Base-by-base conservation (phyloP, 768 basidiomycete species). In the Leccinum rimulosum region DNA sequence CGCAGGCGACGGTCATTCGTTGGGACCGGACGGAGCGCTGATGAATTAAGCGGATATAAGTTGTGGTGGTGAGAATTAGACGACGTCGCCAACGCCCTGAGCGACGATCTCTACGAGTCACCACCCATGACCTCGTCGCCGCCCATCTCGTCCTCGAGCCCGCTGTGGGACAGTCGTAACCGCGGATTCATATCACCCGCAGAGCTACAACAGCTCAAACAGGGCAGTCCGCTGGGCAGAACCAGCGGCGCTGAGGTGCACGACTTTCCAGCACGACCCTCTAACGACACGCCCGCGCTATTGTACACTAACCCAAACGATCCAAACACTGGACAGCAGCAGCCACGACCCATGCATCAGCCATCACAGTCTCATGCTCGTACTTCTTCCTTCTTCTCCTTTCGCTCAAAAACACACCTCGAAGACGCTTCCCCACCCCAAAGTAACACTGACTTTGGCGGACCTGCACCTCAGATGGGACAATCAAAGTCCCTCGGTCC, bases 371-470 rank as follows among this genome's bases (percentile, higher is more conserved):
- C 73, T 14, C 86, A 87, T 67, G 65, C 79, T 36, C 83, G 85
- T 43, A 78, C 84, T n/a, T 73, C 82, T 7, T 88, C 86, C 28
- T 84, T 86, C 76, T 88, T 88, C 70, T 82, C 84, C 17, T 85
- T 87, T 70, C 78, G 78, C 61, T 76, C 67, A 62, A 82, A 76
- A 59, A 72, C 74, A 59, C 33, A 33, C 33, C 72, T 73, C 8
- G 65, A 58, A 19, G 66, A 68, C 7, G 1, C 50, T 67, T 71
- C 48, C 59, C 52, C 64, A 51, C 49, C 55, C 3, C 55, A 15
- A 30, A 66, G 56, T 62, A 62, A 55, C 28, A 51, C 61, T 51
- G 64, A 57, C 57, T 65, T 66, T 52, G 63, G 65, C 19, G 56
- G 61, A n/a, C 55, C 60, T 30, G 60, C 68, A 1, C 70, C 72